A percentile compares a stretch with the other conserved stretches of the same genome.
Conservation (phyloP, 768 basidiomycete species). For the Cyclocybe aegerita region DNA sequence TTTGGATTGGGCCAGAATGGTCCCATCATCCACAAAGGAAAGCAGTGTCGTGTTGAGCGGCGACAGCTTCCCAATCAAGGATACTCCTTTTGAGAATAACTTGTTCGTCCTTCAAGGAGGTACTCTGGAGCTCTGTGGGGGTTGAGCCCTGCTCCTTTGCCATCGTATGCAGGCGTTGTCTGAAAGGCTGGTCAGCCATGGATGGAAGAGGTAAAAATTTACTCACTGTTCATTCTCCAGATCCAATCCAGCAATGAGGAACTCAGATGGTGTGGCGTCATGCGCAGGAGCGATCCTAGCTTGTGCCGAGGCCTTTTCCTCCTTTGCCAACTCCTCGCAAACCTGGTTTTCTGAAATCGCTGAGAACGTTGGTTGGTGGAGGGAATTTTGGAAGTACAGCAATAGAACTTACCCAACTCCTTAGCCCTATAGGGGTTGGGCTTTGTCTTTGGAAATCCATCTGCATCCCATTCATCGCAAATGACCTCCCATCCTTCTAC, state of each 20-base stretch:
- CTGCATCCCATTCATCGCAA: conserved; percentile 3
- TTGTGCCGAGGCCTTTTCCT: background rate
- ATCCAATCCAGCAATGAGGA: conserved; percentile 1
- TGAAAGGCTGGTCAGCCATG: too few species aligned
- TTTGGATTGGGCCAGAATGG: too few species aligned
- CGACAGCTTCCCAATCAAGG: too few species aligned
- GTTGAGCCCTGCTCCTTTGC: too few species aligned
- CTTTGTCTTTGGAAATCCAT: background rate
- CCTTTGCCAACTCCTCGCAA: background rate
- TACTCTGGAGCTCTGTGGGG: too few species aligned
- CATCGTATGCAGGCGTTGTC: too few species aligned
- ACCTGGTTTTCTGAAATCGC: background rate
- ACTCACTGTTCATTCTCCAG: conserved; percentile 8
- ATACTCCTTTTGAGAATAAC: too few species aligned
- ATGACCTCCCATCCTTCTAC: background rate
- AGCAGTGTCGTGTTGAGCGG: too few species aligned
- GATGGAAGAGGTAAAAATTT: background rate
- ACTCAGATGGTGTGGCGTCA: background rate
- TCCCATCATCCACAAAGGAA: too few species aligned
- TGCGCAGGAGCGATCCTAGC: background rate
- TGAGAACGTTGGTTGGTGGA: background rate
- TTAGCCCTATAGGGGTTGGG: background rate
- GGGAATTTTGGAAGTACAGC: background rate
- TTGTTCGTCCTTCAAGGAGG: too few species aligned
- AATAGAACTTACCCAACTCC: background rate